Evolutionary conservation across 345 rosid genomes (phyloP).

Genomic region (Salix udensis): DNA sequence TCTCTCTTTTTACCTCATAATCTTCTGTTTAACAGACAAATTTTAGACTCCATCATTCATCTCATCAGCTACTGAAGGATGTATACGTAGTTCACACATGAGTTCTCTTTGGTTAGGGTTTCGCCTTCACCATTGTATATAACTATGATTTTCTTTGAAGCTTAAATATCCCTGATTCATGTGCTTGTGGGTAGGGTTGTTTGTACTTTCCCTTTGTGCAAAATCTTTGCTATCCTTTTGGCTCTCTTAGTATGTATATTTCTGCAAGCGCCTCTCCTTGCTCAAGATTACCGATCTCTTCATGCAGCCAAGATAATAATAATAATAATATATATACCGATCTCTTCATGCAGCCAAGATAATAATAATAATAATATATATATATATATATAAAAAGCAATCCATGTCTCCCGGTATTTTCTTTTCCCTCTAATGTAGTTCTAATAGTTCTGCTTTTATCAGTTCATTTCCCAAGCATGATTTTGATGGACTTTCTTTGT

Average conservation of each 20-base stretch:
- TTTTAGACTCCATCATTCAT: not conserved
- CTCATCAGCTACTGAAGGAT: not conserved
- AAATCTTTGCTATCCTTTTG: too few species aligned
- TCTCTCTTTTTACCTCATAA: not conserved
- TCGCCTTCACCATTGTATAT: not conserved
- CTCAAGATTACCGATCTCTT: too few species aligned
- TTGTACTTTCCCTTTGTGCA: not conserved
- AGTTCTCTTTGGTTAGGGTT: not conserved
- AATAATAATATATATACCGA: too few species aligned
- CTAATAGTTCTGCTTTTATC: not conserved
- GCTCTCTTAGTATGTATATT: not conserved
- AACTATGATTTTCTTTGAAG: not conserved
- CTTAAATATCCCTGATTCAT: not conserved
- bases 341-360: too few species aligned
- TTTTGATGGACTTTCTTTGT: conserved; percentile 4
- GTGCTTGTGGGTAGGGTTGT: not conserved
- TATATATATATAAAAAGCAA: too few species aligned
- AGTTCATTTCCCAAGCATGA: not conserved
- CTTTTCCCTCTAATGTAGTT: not conserved
- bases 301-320: too few species aligned
- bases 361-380: too few species aligned
- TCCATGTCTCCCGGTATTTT: not conserved
- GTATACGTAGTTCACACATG: not conserved
- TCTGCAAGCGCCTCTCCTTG: too few species aligned
- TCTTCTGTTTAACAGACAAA: not conserved